A percentile compares a stretch with the other conserved stretches of the same genome.
phyloP scores from a whole-genome alignment of 2,329 filamentous ascomycete species.

The Sarocladium kiliense region DNA sequence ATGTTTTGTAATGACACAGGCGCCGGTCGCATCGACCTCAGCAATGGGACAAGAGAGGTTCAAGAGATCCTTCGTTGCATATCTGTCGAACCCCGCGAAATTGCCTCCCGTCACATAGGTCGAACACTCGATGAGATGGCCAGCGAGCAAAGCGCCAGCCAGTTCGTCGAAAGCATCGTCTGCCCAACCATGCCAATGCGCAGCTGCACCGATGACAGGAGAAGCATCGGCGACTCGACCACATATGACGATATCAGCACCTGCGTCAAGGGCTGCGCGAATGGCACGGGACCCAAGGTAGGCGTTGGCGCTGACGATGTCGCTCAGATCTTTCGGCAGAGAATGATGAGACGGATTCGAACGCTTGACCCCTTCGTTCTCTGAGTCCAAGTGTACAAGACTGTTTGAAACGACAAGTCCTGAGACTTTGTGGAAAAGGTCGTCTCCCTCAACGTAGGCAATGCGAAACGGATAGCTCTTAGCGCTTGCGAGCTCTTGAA shows the following conservation, averaged over 20 bases:
- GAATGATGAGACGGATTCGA: not conserved
- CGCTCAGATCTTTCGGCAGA: slow-evolving; percentile 9
- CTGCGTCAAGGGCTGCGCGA: slow-evolving; percentile 28
- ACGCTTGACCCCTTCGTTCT: slow-evolving; percentile 16
- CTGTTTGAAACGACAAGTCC: not conserved
- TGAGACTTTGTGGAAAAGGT: slow-evolving; percentile 19
- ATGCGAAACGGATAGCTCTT: slow-evolving; percentile 25
- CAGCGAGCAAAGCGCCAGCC: slow-evolving; percentile 39
- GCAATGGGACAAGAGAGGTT: slow-evolving; percentile 43
- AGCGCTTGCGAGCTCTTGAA: slow-evolving; percentile 19
- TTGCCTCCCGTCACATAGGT: slow-evolving; percentile 47
- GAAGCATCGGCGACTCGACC: slow-evolving; percentile 38
- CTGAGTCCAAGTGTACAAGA: slow-evolving; percentile 19
- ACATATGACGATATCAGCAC: slow-evolving; percentile 37
- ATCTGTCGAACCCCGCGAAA: slow-evolving; percentile 36
- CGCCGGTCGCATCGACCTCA: slow-evolving; percentile 39
- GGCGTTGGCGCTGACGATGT: slow-evolving; percentile 32
- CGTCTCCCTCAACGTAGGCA: slow-evolving; percentile 25
- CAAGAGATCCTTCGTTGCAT: slow-evolving; percentile 15
- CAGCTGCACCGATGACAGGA: slow-evolving; percentile 46
- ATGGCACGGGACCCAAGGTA: slow-evolving; percentile 46
- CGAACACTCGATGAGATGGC: slow-evolving; percentile 46
- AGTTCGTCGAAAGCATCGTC: slow-evolving; percentile 39
- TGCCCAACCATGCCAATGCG: slow-evolving; percentile 46
- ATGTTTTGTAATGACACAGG: slow-evolving; percentile 44